Conservation (phyloP, 306 rosid species). For the Clitoria ternatea region DNA sequence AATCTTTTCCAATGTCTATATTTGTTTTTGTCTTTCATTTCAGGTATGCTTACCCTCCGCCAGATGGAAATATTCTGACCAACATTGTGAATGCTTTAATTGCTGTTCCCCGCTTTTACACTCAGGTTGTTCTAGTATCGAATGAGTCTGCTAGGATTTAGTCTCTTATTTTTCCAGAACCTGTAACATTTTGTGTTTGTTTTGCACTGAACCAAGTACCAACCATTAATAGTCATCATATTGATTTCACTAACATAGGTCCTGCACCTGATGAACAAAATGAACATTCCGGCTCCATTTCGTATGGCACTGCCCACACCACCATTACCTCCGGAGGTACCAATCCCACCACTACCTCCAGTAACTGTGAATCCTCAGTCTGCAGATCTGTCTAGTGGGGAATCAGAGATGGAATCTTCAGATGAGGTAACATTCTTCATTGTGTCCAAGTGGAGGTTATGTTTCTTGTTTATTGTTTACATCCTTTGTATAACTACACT, state of each 20-base stretch:
- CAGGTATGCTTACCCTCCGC: constrained; percentile 97
- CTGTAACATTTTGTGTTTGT: constrained; percentile 8
- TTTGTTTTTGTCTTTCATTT: background rate
- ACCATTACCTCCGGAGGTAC: constrained; percentile 77
- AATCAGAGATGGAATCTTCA: constrained; percentile 95
- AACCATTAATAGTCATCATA: constrained; percentile 2
- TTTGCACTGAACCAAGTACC: constrained; percentile 12
- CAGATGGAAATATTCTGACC: constrained; percentile 90
- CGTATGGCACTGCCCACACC: constrained; percentile 95
- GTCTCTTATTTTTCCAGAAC: constrained; percentile 9
- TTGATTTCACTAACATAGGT: constrained; percentile 50
- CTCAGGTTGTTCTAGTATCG: constrained; percentile 58
- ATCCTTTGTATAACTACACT: background rate
- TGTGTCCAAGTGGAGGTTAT: constrained; percentile 17
- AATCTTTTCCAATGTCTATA: background rate
- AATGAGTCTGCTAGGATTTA: constrained; percentile 7
- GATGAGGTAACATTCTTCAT: constrained; percentile 66
- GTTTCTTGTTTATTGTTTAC: background rate
- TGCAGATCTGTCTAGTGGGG: constrained; percentile 62
- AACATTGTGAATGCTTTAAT: constrained; percentile 90
- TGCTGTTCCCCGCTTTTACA: constrained; percentile 93
- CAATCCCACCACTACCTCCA: constrained; percentile 47
- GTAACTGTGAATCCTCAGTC: constrained; percentile 34
- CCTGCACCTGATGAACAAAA: constrained; percentile 95
- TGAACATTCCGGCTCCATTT: constrained; percentile 97